These are phyloP conservation scores for Kalaharituber pfeilii DNA, from an alignment of 2,329 filamentous ascomycete species.

Conservation along the genomic window DNA sequence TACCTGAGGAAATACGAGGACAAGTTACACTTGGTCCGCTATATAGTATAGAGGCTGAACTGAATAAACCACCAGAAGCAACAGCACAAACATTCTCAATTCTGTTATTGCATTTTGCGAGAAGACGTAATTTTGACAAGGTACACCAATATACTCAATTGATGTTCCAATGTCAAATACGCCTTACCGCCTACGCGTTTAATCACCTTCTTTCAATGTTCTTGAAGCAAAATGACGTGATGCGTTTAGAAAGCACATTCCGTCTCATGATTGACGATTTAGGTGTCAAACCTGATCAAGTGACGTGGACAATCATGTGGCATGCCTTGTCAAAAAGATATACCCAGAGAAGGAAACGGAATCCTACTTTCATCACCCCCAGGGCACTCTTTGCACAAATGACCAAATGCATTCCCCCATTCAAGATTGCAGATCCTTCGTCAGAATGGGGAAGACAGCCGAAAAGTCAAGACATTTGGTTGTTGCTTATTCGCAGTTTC, in stretches of 20 bases:
- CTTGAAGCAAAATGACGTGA: conserved; percentile 40
- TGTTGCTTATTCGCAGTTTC: conserved; percentile 33
- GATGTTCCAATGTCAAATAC: conserved; percentile 45
- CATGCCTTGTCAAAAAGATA: conserved; percentile 34
- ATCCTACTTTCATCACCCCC: conserved; percentile 25
- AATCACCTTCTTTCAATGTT: conserved; percentile 58
- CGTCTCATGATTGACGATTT: conserved; percentile 34
- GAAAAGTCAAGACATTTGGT: conserved; percentile 27
- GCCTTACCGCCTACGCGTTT: conserved; percentile 55
- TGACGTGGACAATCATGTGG: conserved; percentile 54
- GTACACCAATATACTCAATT: conserved; percentile 45
- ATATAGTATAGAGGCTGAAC: conserved; percentile 28
- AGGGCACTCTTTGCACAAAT: conserved; percentile 34
- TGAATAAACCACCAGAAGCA: conserved; percentile 31
- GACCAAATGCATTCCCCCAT: conserved; percentile 5
- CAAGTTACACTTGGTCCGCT: conserved; percentile 10
- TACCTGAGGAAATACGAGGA: neutral
- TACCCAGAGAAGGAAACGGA: conserved; percentile 22
- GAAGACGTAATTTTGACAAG: conserved; percentile 40
- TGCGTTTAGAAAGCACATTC: conserved; percentile 41
- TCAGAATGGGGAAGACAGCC: neutral
- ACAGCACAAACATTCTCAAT: conserved; percentile 64
- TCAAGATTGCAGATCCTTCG: neutral
- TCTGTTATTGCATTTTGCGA: conserved; percentile 53
- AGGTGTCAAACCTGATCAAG: conserved; percentile 42